Base-by-base conservation (phyloP, 176 grass and related monocot species). In the Microstegium vimineum region DNA sequence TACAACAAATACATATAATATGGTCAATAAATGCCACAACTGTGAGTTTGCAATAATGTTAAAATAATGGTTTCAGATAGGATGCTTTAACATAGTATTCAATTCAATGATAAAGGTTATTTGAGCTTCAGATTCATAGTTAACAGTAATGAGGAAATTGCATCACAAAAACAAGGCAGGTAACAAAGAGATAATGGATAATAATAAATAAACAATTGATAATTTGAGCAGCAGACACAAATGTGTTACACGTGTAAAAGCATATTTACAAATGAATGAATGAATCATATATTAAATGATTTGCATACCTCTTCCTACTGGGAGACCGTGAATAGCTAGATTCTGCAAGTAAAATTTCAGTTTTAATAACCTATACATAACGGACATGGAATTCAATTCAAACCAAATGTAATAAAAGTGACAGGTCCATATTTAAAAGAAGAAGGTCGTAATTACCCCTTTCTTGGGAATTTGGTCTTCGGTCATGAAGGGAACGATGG, bases 291-390 rank as follows among this genome's bases (percentile, higher is more conserved):
- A 65, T 31, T 35, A 77, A 82, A 71, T 59, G n/a, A 28, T 45
- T 33, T 45, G 70, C 12, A 30, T 86, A 86, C 88, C 88, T 90
- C 77, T 89, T 95, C 75, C 84, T 91, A 73, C 85, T 85, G 42
- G 94, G 88, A 74, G 94, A 97, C 26, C 76, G 83, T 85, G 94
- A 97, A 87, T 87, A 85, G 69, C 91, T 97, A 83, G 91, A 97
- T 16, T 90, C 94, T 97, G 89, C 86, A 93, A 80, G 38, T 60
- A 79, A 78, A 73, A 37, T 73, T 59, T 47, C 28, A 36, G 30
- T 30, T 54, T 13, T 35, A 69, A 28, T 73, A 82, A 20, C 38
- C 14, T 61, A 75, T 33, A 60, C 36, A 37, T 31, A 20, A 51
- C 18, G 4, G 73, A 74, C 22, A 34, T 72, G 54, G 43, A 83